Evolutionary conservation across 1,139 yeast genomes (phyloP), one percentile per base, ranked within the genome.

Genomic region (Diutina siamensis): DNA sequence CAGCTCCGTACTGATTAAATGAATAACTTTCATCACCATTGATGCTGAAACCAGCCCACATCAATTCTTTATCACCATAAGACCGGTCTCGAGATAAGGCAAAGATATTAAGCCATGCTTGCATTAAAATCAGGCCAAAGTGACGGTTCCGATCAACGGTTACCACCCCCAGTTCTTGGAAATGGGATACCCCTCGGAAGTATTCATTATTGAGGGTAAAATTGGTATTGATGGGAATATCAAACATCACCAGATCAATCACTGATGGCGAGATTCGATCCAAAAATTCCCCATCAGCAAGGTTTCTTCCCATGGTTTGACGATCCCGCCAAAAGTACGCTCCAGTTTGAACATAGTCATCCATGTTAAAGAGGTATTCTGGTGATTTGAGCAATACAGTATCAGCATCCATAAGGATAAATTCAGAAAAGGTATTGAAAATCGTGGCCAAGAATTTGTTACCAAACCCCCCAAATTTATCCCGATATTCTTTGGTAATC

Each of bases 161-260:
- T 1, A 76, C 74, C 34, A 75, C 54, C 0, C 81, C 80, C 54
- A 76, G 68, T 53, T 76, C 82, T 62, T 72, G 72, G 48, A 67
- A 67, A 51, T 76, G 79, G 40, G 61, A 57, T 27, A 59, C 48
- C 0, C 65, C 65, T 13, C 57, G 53, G 56, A 65, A 62, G 45
- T 62, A 60, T 28, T 65, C 63, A 9, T 62, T 56, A 2, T 58
- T 51, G 48, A 65, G 54, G 7, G 68, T 57, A 48, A 56, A 54
- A 21, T 61, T 54, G 18, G 68, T 58, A 19, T 67, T 52, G 49
- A 61, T 64, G 3, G 63, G 63, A 19, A 70, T 54, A 46, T 56
- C 55, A 55, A 65, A 62, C 22, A 58, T 44, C 5, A 53, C 46
- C n/a, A 61, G 53, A 51, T 74, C 79, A 42, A 65, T 57, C 9